Base-by-base conservation (phyloP, 805 yeast species). In the Yamadazyma takamatsuzukensis region DNA sequence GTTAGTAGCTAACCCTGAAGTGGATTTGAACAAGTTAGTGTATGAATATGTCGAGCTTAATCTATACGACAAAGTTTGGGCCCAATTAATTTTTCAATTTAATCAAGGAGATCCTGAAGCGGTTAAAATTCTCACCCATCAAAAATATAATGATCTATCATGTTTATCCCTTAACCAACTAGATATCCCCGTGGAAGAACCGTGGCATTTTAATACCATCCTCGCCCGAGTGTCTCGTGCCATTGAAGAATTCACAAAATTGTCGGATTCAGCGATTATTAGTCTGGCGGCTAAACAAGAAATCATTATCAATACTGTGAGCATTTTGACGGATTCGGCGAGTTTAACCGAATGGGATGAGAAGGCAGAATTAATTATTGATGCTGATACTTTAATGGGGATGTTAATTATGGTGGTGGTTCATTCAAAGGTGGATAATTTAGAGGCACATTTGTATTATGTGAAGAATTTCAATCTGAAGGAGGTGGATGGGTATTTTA, bases 371-470 rank as follows among this genome's bases (percentile, higher is more conserved):
- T 18, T 66, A 3, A 47, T 68, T 0, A 64, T 85, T 5, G 89
- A 82, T 56, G 97, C 97, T 0, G 97, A 89, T 51, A 76, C 84
- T 0, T 59, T 89, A 15, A 70, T 89, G 3, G 80, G 88, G 1
- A 59, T 89, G 28, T 59, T 89, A 40, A 71, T 87, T 5, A 63
- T 87, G 53, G 87, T 86, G 3, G 70, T 88, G 1, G 68, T 78
- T 7, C 75, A 82, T 33, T 68, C 93, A 2, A 68, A 68, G 23
- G 72, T 83, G 2, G 63, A 64, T 3, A 59, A 79, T 44, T 50
- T 87, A 16, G 80, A 76, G 42, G 70, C 75, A 2, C 88, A 83
- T 43, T 50, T 89, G 8, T 68, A 61, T 28, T 87, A 85, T 51
- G 70, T 88, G 30, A 76, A 77, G 40, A 62, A 70, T 24, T 86